A percentile compares a stretch with the other conserved stretches of the same genome.
Conservation (phyloP, 2,329 filamentous ascomycete genomes). For the Cadophora sp. region DNA sequence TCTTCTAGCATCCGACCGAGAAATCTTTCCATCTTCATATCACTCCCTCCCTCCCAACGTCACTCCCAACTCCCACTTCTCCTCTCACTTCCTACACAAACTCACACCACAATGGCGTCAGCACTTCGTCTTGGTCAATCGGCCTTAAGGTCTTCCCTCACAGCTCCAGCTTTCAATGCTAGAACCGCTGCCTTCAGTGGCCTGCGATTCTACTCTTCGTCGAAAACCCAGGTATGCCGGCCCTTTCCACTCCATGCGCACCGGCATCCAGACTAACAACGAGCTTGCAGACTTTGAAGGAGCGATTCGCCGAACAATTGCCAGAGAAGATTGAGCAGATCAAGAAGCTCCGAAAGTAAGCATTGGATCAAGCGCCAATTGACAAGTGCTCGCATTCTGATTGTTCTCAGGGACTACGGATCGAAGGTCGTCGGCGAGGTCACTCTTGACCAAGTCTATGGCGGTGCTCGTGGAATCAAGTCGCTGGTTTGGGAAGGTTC, state of each 20-base stretch:
- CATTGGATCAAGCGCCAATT: constrained; percentile 16
- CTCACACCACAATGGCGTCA: constrained; percentile 74
- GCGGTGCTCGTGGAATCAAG: constrained; percentile 99
- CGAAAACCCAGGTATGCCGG: constrained; percentile 80
- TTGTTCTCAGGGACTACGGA: constrained; percentile 77
- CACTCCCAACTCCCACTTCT: background rate
- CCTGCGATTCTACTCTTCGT: constrained; percentile 88
- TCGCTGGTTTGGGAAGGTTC: constrained; percentile 98
- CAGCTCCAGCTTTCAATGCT: constrained; percentile 70
- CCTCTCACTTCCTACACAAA: constrained; percentile 30
- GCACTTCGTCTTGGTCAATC: constrained; percentile 81
- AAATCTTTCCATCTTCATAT: constrained; percentile 18
- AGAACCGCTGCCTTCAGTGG: constrained; percentile 79
- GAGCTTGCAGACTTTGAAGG: constrained; percentile 82
- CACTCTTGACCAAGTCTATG: constrained; percentile 99
- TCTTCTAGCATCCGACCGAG: constrained; percentile 13
- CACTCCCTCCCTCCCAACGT: constrained; percentile 1
- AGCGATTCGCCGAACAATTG: constrained; percentile 95
- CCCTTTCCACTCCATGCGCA: constrained; percentile 34
- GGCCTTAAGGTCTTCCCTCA: constrained; percentile 79
- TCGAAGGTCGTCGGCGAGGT: constrained; percentile 97
- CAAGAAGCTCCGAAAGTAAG: constrained; percentile 96
- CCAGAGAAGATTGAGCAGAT: constrained; percentile 98
- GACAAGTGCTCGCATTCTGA: constrained; percentile 29
- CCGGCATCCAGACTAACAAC: constrained; percentile 32